Conservation (phyloP, 2,329 filamentous ascomycete genomes). For the Phialophora expanda region DNA sequence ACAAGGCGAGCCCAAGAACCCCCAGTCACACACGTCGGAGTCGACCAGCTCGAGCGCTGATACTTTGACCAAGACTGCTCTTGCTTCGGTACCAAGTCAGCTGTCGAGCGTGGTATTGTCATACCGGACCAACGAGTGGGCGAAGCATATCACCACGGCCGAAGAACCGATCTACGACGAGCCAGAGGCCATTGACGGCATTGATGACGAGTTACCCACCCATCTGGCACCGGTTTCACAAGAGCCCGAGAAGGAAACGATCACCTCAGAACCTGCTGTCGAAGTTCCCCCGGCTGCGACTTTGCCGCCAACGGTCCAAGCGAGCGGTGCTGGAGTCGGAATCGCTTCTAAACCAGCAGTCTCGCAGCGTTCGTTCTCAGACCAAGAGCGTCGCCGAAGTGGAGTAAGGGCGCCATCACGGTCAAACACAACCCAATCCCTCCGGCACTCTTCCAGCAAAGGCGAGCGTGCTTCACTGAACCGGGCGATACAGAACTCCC, state of each 20-base stretch:
- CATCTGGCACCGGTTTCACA: constrained; percentile 23
- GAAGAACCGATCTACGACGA: constrained; percentile 73
- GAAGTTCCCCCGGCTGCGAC: constrained; percentile 14
- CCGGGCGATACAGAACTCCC: constrained; percentile 24
- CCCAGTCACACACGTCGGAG: constrained; percentile 27
- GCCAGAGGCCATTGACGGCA: constrained; percentile 56
- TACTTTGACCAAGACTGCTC: constrained; percentile 45
- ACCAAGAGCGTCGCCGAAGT: constrained; percentile 27
- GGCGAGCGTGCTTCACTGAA: constrained; percentile 24
- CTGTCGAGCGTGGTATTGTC: constrained; percentile 78
- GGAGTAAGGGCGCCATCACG: constrained; percentile 15
- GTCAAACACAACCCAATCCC: constrained; percentile 25
- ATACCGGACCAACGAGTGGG: constrained; percentile 95
- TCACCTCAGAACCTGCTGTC: constrained; percentile 3
- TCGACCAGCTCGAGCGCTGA: constrained; percentile 35
- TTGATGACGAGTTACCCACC: constrained; percentile 31
- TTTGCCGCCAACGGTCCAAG: constrained; percentile 23
- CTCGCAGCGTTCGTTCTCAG: constrained; percentile 26
- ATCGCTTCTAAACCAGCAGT: constrained; percentile 26
- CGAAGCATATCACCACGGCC: constrained; percentile 81
- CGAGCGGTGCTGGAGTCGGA: constrained; percentile 30
- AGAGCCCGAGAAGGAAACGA: background rate
- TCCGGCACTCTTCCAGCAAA: constrained; percentile 20
- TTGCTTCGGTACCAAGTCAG: constrained; percentile 68
- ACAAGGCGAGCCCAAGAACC: background rate